Base-by-base conservation (phyloP, 1,284 basidiomycete species). In the Bjerkandera adusta region DNA sequence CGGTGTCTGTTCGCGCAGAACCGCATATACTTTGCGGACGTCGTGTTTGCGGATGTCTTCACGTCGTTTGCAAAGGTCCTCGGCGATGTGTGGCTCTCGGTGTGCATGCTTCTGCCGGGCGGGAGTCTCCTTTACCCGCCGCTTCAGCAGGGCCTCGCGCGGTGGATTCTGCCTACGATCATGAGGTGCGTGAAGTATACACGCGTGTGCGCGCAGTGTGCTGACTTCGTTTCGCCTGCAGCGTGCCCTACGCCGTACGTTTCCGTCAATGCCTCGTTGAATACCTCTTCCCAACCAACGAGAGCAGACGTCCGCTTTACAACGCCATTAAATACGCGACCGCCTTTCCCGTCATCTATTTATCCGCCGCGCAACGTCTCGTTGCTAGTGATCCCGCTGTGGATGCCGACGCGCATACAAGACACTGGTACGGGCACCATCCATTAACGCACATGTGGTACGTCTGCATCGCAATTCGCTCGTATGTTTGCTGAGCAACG, bases 271-370 rank as follows among this genome's bases (percentile, higher is more conserved):
- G 97, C 63, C 53, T 98, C 4, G 76, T 90, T 48, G 97, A 99
- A 65, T 93, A 91, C 64, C 70, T 75, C 46, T 75, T 81, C 29
- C 80, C 88, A 10, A 68, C 72, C 15, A 87, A 86, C 54, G 73
- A 77, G 30, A 83, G 76, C 48, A 77, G 75, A 29, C 80, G 85
- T 30, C 89, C 92, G 2, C 71, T 98, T n/a, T 85, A 81, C 66
- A 99, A 99, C 66, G 95, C 96, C 0, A 64, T 95, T 49, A 99
- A 99, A 75, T 99, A 99, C 64, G 92, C 92, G 1, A 89, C 92
- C 5, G 88, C 96, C 0, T 96, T 99, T 64, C 97, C 97, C n/a
- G 94, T 98, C 44, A 97, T 99, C 54, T 89, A 89, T 60, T 75
- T 97, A 29, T 94, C 92, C 43, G 92, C 93, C 20, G 86, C 89